phyloP scores from a whole-genome alignment of 1,284 basidiomycete genomes.

The Naganishia albida region DNA sequence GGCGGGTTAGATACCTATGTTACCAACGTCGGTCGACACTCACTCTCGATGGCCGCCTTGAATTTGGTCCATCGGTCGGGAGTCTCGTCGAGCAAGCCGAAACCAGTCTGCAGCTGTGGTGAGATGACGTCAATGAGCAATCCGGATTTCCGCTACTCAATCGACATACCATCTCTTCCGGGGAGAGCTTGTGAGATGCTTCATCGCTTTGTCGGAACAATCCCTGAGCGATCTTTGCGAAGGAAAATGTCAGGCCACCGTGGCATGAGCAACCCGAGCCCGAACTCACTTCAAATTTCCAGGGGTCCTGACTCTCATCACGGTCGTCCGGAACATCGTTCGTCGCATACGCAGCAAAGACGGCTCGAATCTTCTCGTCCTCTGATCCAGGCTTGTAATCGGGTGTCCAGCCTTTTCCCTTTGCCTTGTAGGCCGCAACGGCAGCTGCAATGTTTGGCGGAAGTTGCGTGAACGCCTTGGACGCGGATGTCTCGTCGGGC shows the following conservation, averaged over 20 bases:
- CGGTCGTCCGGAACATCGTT: slow-evolving; percentile 25
- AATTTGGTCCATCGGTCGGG: slow-evolving; percentile 49
- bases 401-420: slow-evolving; percentile 3
- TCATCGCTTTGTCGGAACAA: slow-evolving; percentile 49
- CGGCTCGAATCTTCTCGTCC: slow-evolving; percentile 11
- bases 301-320: slow-evolving; percentile 27
- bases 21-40: not conserved
- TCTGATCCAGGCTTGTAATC: slow-evolving; percentile 25
- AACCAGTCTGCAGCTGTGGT: slow-evolving; percentile 39
- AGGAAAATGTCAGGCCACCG: no score
- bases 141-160: not conserved
- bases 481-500: slow-evolving; percentile 24
- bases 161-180: slow-evolving; percentile 45
- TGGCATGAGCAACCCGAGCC: no score
- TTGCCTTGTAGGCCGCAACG: slow-evolving; percentile 16
- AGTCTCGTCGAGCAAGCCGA: slow-evolving; percentile 47
- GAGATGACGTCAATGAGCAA: not conserved
- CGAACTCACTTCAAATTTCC: slow-evolving; percentile 25
- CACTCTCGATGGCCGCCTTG: slow-evolving; percentile 36
- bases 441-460: slow-evolving; percentile 13
- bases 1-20: not conserved
- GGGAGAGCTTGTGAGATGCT: slow-evolving; percentile 40
- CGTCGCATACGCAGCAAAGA: slow-evolving; percentile 27
- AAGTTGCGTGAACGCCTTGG: slow-evolving; percentile 24
- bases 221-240: slow-evolving; percentile 40